phyloP scores from a whole-genome alignment of 306 rosid species.

The Morella rubra region DNA sequence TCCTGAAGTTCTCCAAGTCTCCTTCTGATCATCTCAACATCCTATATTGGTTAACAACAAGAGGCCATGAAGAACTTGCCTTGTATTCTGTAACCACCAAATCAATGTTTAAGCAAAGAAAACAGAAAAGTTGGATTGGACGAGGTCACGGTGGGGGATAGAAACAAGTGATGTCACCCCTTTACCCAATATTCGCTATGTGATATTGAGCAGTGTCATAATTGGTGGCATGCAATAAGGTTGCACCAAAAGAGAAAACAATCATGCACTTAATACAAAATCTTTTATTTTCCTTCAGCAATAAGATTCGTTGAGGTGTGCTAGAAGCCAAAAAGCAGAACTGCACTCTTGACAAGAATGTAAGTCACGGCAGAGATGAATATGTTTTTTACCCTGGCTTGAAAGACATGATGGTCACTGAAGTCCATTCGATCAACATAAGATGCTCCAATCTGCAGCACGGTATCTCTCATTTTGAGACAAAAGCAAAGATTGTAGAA shows the following conservation, averaged over 20 bases:
- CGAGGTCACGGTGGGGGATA: not conserved
- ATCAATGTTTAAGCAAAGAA: not conserved
- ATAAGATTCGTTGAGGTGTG: not conserved
- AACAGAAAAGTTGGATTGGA: not conserved
- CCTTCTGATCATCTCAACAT: slow-evolving; percentile 51
- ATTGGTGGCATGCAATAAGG: not conserved
- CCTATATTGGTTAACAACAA: slow-evolving; percentile 40
- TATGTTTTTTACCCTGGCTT: slow-evolving; percentile 46
- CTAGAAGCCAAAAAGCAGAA: not conserved
- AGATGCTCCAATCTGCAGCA: slow-evolving; percentile 67
- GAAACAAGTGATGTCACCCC: not conserved
- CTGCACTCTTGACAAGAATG: not conserved
- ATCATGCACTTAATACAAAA: not conserved
- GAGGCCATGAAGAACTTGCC: not conserved
- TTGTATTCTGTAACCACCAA: slow-evolving; percentile 5
- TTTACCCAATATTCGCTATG: not conserved
- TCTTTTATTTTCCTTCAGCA: not conserved
- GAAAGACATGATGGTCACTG: slow-evolving; percentile 77
- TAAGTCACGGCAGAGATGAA: slow-evolving; percentile 2
- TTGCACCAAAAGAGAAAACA: not conserved
- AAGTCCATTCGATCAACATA: slow-evolving; percentile 72
- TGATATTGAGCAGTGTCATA: not conserved
- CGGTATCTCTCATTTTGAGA: slow-evolving; percentile 36
- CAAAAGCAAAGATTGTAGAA: slow-evolving; percentile 18
- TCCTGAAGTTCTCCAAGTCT: slow-evolving; percentile 56